These are phyloP conservation scores for Teratosphaeriaceae sp. DNA, from an alignment of 2,329 filamentous ascomycete genomes.

Conservation along the genomic window DNA sequence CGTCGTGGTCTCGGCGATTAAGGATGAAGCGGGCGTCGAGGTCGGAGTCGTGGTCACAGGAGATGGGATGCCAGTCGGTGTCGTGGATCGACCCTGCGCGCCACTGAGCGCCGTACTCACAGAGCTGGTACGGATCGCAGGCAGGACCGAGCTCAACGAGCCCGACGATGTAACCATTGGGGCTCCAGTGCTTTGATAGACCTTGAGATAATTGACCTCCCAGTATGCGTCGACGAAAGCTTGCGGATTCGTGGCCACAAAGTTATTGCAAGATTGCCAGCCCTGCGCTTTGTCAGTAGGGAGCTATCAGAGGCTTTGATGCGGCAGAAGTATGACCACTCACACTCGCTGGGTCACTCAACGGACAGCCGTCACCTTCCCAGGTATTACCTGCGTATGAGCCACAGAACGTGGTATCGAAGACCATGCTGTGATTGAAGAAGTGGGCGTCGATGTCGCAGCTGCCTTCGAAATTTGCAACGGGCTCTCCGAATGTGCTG, in stretches of 20 bases:
- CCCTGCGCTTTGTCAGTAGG: neutral
- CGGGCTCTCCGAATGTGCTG: slow-evolving; percentile 48
- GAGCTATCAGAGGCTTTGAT: neutral
- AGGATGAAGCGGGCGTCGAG: neutral
- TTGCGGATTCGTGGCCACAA: slow-evolving; percentile 25
- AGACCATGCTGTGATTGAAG: slow-evolving; percentile 29
- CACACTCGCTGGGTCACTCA: slow-evolving; percentile 20
- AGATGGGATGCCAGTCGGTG: slow-evolving; percentile 8
- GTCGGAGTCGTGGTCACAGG: slow-evolving; percentile 6
- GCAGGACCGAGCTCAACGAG: slow-evolving; percentile 12
- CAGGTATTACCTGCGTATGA: slow-evolving; percentile 27
- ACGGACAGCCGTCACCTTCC: slow-evolving; percentile 17
- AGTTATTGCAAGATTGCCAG: slow-evolving; percentile 26
- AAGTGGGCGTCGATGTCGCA: slow-evolving; percentile 32
- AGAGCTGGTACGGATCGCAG: slow-evolving; percentile 13
- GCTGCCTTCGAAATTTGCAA: slow-evolving; percentile 49
- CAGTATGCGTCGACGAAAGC: slow-evolving; percentile 33
- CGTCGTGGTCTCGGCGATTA: neutral
- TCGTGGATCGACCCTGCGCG: slow-evolving; percentile 15
- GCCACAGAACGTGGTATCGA: slow-evolving; percentile 35
- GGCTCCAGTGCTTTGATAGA: slow-evolving; percentile 25
- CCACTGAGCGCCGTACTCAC: slow-evolving; percentile 9
- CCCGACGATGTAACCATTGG: slow-evolving; percentile 10
- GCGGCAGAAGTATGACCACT: neutral
- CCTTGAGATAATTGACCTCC: slow-evolving; percentile 33